Evolutionary conservation across 495 filamentous ascomycete species (phyloP).

Genomic region (Aspergillus indologenus): DNA sequence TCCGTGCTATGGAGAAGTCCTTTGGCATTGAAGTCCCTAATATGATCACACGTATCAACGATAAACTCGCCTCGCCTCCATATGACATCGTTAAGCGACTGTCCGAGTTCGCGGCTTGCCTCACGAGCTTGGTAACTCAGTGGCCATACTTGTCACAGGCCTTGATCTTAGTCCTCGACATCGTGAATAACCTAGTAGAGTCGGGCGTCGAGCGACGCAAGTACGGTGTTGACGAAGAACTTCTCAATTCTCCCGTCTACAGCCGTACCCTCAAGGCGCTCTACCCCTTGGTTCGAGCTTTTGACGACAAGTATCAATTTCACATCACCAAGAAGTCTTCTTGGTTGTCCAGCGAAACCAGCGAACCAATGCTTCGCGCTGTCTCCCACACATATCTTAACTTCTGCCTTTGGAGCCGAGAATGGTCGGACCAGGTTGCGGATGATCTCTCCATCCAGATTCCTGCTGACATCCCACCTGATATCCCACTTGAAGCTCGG

Average conservation of each 20-base stretch:
- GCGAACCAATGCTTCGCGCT: slow-evolving; percentile 28
- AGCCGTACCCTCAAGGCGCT: slow-evolving; percentile 18
- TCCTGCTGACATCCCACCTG: slow-evolving; percentile 25
- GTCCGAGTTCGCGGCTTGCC: slow-evolving; percentile 25
- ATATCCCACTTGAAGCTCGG: slow-evolving; percentile 25
- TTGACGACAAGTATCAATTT: slow-evolving; percentile 35
- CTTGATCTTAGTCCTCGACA: slow-evolving; percentile 20
- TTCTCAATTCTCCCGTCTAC: slow-evolving; percentile 18
- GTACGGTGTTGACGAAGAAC: slow-evolving; percentile 15
- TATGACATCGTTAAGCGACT: slow-evolving; percentile 23
- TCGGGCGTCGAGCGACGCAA: slow-evolving; percentile 23
- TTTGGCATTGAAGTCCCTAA: slow-evolving; percentile 23
- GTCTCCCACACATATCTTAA: slow-evolving; percentile 27
- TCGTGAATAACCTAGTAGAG: slow-evolving; percentile 25
- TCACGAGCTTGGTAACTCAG: slow-evolving; percentile 25
- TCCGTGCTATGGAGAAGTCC: slow-evolving; percentile 23
- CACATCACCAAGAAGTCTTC: slow-evolving; percentile 40
- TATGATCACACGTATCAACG: slow-evolving; percentile 29
- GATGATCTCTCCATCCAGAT: slow-evolving; percentile 40
- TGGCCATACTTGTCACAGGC: slow-evolving; percentile 24
- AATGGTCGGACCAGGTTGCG: slow-evolving; percentile 32
- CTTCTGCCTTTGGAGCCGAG: slow-evolving; percentile 21
- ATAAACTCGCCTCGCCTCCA: slow-evolving; percentile 26
- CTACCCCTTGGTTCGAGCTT: slow-evolving; percentile 27
- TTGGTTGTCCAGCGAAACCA: slow-evolving; percentile 37